These are phyloP conservation scores for Suillus subalutaceus DNA, from an alignment of 768 basidiomycete species.

Conservation along the genomic window DNA sequence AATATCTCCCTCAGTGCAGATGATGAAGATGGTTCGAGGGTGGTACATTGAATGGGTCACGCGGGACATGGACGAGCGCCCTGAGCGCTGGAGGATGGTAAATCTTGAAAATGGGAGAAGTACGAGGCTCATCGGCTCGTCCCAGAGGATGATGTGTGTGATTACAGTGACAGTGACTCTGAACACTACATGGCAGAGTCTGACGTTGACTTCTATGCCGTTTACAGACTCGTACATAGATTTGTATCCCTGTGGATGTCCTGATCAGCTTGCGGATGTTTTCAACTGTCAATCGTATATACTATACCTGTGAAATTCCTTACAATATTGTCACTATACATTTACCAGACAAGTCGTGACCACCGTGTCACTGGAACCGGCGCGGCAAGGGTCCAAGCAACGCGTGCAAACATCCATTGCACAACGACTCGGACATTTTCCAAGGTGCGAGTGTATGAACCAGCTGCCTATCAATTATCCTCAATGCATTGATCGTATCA, in stretches of 20 bases:
- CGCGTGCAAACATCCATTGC: background rate
- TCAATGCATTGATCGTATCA: too few species aligned
- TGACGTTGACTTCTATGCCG: background rate
- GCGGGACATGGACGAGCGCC: conserved; percentile 42
- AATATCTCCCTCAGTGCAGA: conserved; percentile 54
- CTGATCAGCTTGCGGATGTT: background rate
- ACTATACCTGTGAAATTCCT: background rate
- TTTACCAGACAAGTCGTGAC: background rate
- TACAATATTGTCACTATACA: background rate
- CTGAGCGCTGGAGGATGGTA: conserved; percentile 47
- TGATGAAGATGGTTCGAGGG: conserved; percentile 43
- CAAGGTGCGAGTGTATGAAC: background rate
- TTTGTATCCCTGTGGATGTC: background rate
- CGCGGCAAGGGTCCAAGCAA: too few species aligned
- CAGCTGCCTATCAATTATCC: too few species aligned
- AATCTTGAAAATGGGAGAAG: conserved; percentile 42
- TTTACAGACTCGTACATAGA: background rate
- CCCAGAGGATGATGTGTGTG: conserved; percentile 35
- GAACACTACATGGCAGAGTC: conserved; percentile 38
- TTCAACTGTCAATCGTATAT: background rate
- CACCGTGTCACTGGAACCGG: background rate
- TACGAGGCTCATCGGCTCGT: conserved; percentile 46
- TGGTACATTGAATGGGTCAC: conserved; percentile 44
- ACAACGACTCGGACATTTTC: background rate
- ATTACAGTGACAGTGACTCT: conserved; percentile 42